phyloP scores from a whole-genome alignment of 108 stramenopile genomes.

The Mediolabrus comicus region DNA sequence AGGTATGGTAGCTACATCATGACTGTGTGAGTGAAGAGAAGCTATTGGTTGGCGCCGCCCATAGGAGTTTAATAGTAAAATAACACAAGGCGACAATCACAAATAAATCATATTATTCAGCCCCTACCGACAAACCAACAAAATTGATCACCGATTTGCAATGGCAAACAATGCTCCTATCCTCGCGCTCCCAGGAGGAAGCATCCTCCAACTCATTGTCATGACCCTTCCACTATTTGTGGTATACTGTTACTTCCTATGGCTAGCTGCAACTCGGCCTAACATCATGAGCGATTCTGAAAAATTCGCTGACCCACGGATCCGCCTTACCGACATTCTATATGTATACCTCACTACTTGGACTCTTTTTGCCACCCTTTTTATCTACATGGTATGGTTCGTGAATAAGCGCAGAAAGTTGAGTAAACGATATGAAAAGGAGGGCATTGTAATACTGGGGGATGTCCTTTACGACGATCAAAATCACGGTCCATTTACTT shows the following conservation, averaged over 20 bases:
- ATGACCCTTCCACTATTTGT: constrained; percentile 61
- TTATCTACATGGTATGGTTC: constrained; percentile 56
- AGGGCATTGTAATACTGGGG: constrained; percentile 39
- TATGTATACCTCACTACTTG: constrained; percentile 48
- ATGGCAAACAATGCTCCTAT: constrained; percentile 30
- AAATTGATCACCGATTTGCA: neutral
- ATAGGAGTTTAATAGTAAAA: too few species aligned
- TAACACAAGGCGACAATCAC: too few species aligned
- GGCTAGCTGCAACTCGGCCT: constrained; percentile 47
- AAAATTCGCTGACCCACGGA: constrained; percentile 23
- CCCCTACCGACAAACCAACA: too few species aligned
- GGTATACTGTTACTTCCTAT: constrained; percentile 68
- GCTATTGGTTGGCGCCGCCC: too few species aligned
- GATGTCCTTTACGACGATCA: constrained; percentile 32
- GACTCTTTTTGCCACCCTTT: constrained; percentile 39
- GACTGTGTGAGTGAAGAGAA: too few species aligned
- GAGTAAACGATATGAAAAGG: constrained; percentile 51
- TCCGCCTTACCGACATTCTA: constrained; percentile 62
- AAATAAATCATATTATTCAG: too few species aligned
- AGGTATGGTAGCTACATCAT: too few species aligned
- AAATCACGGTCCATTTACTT: neutral
- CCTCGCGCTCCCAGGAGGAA: constrained; percentile 41
- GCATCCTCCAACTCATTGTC: constrained; percentile 52
- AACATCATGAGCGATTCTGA: constrained; percentile 27
- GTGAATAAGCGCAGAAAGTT: constrained; percentile 58